Percentiles rank a stretch among this genome's conserved stretches.
Evolutionary conservation across 2,329 filamentous ascomycete genomes (phyloP).

Genomic region (Diaporthe sp.): DNA sequence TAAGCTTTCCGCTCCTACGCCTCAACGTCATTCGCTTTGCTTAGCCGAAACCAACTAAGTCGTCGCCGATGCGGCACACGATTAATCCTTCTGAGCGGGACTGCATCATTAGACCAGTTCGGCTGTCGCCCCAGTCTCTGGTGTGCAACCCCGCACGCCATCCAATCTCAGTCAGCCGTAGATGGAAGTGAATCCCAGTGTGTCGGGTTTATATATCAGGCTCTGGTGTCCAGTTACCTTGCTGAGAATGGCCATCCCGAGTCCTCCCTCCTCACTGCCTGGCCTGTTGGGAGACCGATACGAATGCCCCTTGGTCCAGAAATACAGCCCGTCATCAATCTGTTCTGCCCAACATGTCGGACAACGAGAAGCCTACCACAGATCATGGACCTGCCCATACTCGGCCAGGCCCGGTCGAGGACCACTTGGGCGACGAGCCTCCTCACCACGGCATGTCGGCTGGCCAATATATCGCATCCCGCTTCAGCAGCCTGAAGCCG

Average conservation of each 20-base stretch:
- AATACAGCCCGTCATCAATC: neutral
- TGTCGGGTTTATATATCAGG: slow-evolving; percentile 33
- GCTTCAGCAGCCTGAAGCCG: slow-evolving; percentile 69
- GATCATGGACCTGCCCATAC: slow-evolving; percentile 3
- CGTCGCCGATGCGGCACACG: slow-evolving; percentile 20
- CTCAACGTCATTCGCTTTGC: slow-evolving; percentile 26
- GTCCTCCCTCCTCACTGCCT: neutral
- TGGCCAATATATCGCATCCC: slow-evolving; percentile 63
- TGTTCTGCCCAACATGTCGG: slow-evolving; percentile 23
- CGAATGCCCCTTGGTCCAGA: neutral
- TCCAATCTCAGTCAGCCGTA: slow-evolving; percentile 3
- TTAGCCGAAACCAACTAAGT: slow-evolving; percentile 22
- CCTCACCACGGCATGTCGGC: slow-evolving; percentile 65
- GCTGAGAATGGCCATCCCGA: no score
- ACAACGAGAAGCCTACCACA: slow-evolving; percentile 39
- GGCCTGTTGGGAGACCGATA: neutral
- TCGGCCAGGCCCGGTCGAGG: neutral
- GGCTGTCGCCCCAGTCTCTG: slow-evolving; percentile 7
- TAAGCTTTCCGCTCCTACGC: neutral
- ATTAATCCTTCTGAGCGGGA: neutral
- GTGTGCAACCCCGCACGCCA: slow-evolving; percentile 36
- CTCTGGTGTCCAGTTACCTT: neutral
- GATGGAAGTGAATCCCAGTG: slow-evolving; percentile 3
- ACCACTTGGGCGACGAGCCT: slow-evolving; percentile 50
- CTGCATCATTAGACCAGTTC: slow-evolving; percentile 12